Evolutionary conservation across 352 stramenopile species (phyloP), one percentile per base, ranked within the genome.

Genomic region (Peronospora farinosa): DNA sequence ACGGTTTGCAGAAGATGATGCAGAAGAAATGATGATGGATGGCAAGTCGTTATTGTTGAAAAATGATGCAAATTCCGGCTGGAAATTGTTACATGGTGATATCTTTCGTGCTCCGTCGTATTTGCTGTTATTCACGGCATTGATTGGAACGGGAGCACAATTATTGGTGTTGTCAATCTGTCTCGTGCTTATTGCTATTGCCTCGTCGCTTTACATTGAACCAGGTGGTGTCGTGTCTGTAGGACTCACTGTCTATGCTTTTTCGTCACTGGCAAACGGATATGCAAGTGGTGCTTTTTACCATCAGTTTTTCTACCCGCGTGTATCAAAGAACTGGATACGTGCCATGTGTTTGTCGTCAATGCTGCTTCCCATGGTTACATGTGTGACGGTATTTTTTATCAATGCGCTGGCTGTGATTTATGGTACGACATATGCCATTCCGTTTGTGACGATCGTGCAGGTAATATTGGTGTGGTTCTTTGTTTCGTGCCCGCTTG

Each of bases 381-480:
- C 84, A 36, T 95, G 92, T 49, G 63, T 88, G 32, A 77, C 83
- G 17, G 74, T 96, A 17, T 94, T 94, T 63, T 92, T 90, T 53
- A 92, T 96, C 69, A 95, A 93, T 51, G 74, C 80, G 12, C 51
- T 93, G 7, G 83, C 84, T 0, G 69, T 95, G 7, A 60, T 73
- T 17, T 95, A 92, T 45, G 86, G 78, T 15, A 92, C 79, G 32
- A 95, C 84, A 36, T 90, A 90, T 54, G 80, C 86, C 32, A 90
- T 93, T 42, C 78, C 80, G 37, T 92, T 89, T 46, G 75, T 87
- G 40, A 90, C 80, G 23, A 92, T 92, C 28, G 71, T 95, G 4
- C 81, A 91, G 63, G 78, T 99, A 12, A 89, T 98, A 41, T 81
- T 98, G 21, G 86, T 98, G 16, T 99, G 95, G 95, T 86, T 97